phyloP scores from a whole-genome alignment of 305 asterid species.

The Stenogyne calaminthoides region DNA sequence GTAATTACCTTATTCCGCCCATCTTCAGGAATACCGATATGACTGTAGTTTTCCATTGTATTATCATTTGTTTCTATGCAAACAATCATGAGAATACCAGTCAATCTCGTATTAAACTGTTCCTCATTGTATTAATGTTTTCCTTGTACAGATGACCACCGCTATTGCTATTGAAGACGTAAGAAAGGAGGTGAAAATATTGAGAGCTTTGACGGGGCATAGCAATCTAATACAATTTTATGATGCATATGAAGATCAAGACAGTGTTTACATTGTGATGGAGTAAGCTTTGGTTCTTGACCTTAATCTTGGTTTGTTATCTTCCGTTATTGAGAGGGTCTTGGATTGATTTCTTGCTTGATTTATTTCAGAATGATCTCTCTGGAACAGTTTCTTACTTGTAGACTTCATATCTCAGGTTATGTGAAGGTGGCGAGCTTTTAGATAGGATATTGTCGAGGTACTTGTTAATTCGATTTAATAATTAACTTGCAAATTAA shows the following conservation, averaged over 20 bases:
- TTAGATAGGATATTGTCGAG: slow-evolving; percentile 88
- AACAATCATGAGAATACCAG: slow-evolving; percentile 3
- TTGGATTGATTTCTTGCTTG: slow-evolving; percentile 1
- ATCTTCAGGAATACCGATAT: neutral
- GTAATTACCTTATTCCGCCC: neutral
- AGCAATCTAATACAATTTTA: slow-evolving; percentile 72
- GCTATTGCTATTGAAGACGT: slow-evolving; percentile 97
- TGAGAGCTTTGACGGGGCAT: slow-evolving; percentile 93
- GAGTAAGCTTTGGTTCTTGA: slow-evolving; percentile 60
- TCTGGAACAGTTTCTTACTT: slow-evolving; percentile 29
- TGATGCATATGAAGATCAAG: slow-evolving; percentile 86
- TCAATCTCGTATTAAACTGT: neutral
- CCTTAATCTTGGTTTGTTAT: slow-evolving; percentile 5
- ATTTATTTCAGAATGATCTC: slow-evolving; percentile 20
- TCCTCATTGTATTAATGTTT: slow-evolving; percentile 18
- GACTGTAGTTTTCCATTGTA: neutral
- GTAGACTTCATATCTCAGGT: slow-evolving; percentile 49
- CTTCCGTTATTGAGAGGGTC: neutral
- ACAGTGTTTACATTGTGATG: slow-evolving; percentile 90
- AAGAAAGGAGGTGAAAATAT: slow-evolving; percentile 93
- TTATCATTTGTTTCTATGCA: neutral
- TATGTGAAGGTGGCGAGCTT: slow-evolving; percentile 97
- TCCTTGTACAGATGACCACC: slow-evolving; percentile 71
- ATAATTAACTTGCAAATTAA: neutral
- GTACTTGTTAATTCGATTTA: slow-evolving; percentile 33